A percentile compares a stretch with the other conserved stretches of the same genome.
Evolutionary conservation across 129 eudicot species (phyloP).

Genomic region (Flaveria trinervia): DNA sequence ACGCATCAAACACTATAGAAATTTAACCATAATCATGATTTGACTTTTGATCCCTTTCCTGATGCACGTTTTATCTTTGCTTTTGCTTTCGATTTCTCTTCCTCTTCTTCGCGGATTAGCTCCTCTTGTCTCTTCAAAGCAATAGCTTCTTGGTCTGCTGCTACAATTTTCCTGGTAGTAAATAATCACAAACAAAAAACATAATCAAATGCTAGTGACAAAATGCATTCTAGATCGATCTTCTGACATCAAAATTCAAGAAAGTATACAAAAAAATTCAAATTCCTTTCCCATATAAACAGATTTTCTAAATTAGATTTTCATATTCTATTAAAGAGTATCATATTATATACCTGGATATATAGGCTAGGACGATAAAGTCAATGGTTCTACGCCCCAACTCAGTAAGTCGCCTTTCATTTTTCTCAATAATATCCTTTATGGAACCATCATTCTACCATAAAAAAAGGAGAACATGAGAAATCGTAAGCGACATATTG

Average conservation of each 20-base stretch:
- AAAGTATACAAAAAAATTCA: neutral
- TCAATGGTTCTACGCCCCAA: conserved; percentile 93
- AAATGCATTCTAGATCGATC: neutral
- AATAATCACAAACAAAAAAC: neutral
- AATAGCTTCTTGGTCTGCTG: conserved; percentile 89
- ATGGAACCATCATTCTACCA: conserved; percentile 63
- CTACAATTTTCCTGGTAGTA: conserved; percentile 72
- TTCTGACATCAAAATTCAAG: neutral
- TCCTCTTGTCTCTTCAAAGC: conserved; percentile 94
- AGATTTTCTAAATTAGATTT: neutral
- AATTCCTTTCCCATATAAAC: neutral
- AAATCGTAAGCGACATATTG: neutral
- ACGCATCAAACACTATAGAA: neutral
- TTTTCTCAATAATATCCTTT: conserved; percentile 87
- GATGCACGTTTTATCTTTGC: conserved; percentile 61
- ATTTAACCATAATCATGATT: neutral
- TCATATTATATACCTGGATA: conserved; percentile 60
- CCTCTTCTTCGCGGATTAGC: conserved; percentile 91
- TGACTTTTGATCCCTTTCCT: conserved; percentile 32
- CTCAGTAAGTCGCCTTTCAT: conserved; percentile 94
- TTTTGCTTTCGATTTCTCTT: conserved; percentile 3
- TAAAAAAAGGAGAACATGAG: conserved; percentile 12
- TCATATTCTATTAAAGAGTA: neutral
- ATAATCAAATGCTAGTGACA: neutral
- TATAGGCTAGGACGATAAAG: conserved; percentile 70